phyloP scores from a whole-genome alignment of 2,329 filamentous ascomycete species.

The Trichoderma atroviride region DNA sequence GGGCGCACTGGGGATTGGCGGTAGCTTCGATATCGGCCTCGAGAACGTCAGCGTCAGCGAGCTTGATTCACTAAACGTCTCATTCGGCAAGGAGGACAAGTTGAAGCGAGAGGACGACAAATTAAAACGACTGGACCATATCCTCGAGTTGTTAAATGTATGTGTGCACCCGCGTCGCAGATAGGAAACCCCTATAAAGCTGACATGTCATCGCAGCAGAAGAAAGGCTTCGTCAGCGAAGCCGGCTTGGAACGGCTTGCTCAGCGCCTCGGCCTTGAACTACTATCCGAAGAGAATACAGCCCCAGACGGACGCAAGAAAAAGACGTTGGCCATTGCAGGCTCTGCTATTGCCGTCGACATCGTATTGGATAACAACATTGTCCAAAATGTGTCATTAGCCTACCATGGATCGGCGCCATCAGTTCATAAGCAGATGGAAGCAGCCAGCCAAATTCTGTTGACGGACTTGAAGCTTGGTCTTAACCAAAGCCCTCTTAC shows the following conservation, averaged over 20 bases:
- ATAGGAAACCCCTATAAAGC: background rate
- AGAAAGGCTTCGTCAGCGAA: constrained; percentile 69
- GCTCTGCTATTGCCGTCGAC: constrained; percentile 62
- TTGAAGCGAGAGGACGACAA: constrained; percentile 61
- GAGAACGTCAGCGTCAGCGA: constrained; percentile 55
- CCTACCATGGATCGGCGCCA: constrained; percentile 62
- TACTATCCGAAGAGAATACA: constrained; percentile 59
- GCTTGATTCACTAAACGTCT: constrained; percentile 45
- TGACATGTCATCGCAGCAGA: constrained; percentile 37
- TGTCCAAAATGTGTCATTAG: constrained; percentile 63
- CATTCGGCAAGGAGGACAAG: constrained; percentile 56
- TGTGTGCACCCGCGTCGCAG: constrained; percentile 27
- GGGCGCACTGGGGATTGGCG: constrained; percentile 56
- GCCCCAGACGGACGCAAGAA: constrained; percentile 52
- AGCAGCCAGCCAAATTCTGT: constrained; percentile 66
- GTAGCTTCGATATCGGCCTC: constrained; percentile 55
- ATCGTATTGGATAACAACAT: constrained; percentile 64
- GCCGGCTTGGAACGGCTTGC: constrained; percentile 74
- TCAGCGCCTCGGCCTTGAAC: constrained; percentile 66
- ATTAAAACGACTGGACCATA: constrained; percentile 55
- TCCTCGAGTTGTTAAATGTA: constrained; percentile 56
- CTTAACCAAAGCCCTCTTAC: constrained; percentile 66
- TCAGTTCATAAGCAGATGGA: constrained; percentile 63
- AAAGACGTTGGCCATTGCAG: constrained; percentile 63
- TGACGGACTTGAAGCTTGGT: constrained; percentile 63